Evolutionary conservation across 805 yeast genomes (phyloP).

Genomic region (Cephaloascus albidus): DNA sequence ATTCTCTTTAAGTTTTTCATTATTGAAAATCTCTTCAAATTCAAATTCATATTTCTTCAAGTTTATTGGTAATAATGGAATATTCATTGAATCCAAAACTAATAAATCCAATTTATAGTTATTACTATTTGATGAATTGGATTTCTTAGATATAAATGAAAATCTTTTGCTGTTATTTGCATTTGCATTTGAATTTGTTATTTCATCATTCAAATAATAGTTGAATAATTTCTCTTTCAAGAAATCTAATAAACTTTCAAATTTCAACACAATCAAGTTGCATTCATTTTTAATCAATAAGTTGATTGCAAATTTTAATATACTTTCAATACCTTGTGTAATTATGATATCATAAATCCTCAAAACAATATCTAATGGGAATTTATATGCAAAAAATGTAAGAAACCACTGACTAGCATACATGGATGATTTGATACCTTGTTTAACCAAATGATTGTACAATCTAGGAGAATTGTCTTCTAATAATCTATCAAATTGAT

Average conservation of each 20-base stretch:
- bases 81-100: constrained; percentile 69
- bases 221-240: constrained; percentile 75
- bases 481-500: constrained; percentile 82
- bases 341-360: constrained; percentile 83
- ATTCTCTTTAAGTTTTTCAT: constrained; percentile 55
- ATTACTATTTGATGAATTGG: constrained; percentile 6
- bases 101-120: constrained; percentile 63
- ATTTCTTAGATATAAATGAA: constrained; percentile 9
- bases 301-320: constrained; percentile 76
- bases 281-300: constrained; percentile 63
- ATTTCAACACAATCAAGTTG: constrained; percentile 48
- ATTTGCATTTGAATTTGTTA: neutral
- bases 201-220: constrained; percentile 40
- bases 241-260: constrained; percentile 70
- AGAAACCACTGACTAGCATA: constrained; percentile 97
- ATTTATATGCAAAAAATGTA: constrained; percentile 89
- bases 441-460: constrained; percentile 67
- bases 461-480: constrained; percentile 71
- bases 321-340: constrained; percentile 85
- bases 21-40: constrained; percentile 59
- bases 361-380: constrained; percentile 81
- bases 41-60: constrained; percentile 66
- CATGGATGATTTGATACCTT: constrained; percentile 89
- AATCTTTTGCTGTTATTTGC: constrained; percentile 3
- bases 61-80: constrained; percentile 64